Percentiles rank a stretch among this genome's conserved stretches.
Evolutionary conservation across 2,329 filamentous ascomycete species (phyloP).

Genomic region (Chrysoporthe puriensis): DNA sequence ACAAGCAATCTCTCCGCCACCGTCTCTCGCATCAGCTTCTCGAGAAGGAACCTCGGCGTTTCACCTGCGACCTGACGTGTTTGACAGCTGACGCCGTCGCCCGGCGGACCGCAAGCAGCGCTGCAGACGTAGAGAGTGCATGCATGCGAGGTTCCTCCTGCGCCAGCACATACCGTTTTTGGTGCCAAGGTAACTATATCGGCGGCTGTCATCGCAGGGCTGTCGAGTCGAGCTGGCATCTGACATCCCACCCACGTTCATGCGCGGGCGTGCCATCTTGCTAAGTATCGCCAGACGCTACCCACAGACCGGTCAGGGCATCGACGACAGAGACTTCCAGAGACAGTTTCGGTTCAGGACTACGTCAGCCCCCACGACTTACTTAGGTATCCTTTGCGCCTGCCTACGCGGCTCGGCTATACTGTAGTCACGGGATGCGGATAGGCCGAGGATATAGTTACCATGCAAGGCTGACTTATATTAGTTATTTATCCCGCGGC

Average conservation of each 20-base stretch:
- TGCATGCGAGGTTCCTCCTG: neutral
- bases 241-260: neutral
- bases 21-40: neutral
- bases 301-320: too few relatives aligned
- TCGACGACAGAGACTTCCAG: too few relatives aligned
- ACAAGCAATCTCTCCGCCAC: neutral
- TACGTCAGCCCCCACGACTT: too few relatives aligned
- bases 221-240: neutral
- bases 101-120: neutral
- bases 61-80: neutral
- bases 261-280: neutral
- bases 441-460: too few relatives aligned
- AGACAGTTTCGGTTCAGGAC: too few relatives aligned
- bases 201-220: neutral
- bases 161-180: too few relatives aligned
- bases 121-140: neutral
- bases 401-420: too few relatives aligned
- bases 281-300: neutral
- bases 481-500: too few relatives aligned
- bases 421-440: too few relatives aligned
- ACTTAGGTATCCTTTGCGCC: too few relatives aligned
- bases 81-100: neutral
- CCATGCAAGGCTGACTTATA: too few relatives aligned
- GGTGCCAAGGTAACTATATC: too few relatives aligned
- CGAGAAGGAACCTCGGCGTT: neutral